Base-by-base conservation (phyloP, 2,329 filamentous ascomycete genomes). In the Beauveria rudraprayagi region DNA sequence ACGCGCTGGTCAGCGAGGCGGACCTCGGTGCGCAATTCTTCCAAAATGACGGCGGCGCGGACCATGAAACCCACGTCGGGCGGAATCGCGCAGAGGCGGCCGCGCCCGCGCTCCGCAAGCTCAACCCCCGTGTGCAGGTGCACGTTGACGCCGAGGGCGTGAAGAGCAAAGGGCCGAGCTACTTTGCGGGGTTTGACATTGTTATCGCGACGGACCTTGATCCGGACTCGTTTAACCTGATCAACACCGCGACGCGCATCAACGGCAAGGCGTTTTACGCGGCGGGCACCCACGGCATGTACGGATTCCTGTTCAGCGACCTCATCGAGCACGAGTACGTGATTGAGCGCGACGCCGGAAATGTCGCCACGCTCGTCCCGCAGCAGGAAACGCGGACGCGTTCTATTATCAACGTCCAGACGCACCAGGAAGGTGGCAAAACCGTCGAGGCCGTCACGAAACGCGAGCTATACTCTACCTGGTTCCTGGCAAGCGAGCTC, bases 261-360 rank as follows among this genome's bases (percentile, higher is more conserved):
- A 86, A 88, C 63, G 83, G 85, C 64, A 85, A 86, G 53, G 87
- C 92, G 11, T 97, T 97, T 74, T 99, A 99, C 75, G 91, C 91
- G 10, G 90, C 92, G 41, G 88, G 87, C 56, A 85, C 89, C 3
- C 91, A 97, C 71, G 94, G 94, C 54, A 83, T 96, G 71, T 97
- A 95, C 72, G 94, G 94, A 61, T 99, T 91, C 77, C 89, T 96
- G 66, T 99, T 99, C 72, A 89, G 90, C 62, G 94, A 99, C 72
- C 82, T 99, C 24, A 91, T 96, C 67, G 83, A 87, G 68, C 94
- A 99, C 73, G 87, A 92, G 68, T 99, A 91, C 70, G 85, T 94
- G 63, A 88, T 99, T 63, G 88, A 96, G 77, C 87, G 94, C 61
- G 86, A 91, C 63, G 87, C 88, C 65, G 87, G 89, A 62, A 97